These are phyloP conservation scores for Penicillium sp. DNA, from an alignment of 2,329 filamentous ascomycete species.

Conservation along the genomic window DNA sequence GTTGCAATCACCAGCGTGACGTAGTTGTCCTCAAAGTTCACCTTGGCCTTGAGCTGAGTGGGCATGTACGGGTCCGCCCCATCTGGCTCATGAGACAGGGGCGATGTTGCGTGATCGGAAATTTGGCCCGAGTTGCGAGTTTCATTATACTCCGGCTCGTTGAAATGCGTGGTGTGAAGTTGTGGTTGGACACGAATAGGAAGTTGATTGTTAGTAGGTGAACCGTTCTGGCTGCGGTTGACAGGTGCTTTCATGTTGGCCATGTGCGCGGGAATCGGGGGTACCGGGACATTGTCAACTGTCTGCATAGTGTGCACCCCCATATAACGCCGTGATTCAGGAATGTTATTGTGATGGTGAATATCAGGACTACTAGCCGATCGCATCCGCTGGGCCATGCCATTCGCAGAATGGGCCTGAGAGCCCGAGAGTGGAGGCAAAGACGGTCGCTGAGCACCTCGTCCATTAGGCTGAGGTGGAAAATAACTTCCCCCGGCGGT, in stretches of 20 bases:
- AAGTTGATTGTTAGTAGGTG: slow-evolving; percentile 66
- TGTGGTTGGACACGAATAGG: slow-evolving; percentile 59
- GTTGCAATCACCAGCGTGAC: slow-evolving; percentile 94
- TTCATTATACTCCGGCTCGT: slow-evolving; percentile 42
- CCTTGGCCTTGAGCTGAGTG: slow-evolving; percentile 92
- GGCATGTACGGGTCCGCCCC: slow-evolving; percentile 48
- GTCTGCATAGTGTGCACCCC: slow-evolving; percentile 57
- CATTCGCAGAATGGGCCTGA: slow-evolving; percentile 53
- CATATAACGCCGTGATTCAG: slow-evolving; percentile 47
- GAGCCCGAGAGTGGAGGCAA: slow-evolving; percentile 66
- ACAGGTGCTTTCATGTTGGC: slow-evolving; percentile 60
- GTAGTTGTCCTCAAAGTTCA: slow-evolving; percentile 88
- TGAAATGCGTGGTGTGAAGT: slow-evolving; percentile 37
- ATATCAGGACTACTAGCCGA: slow-evolving; percentile 97
- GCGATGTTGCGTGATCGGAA: slow-evolving; percentile 35
- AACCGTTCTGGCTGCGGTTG: slow-evolving; percentile 76
- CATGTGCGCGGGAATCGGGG: slow-evolving; percentile 71
- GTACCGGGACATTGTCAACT: slow-evolving; percentile 64
- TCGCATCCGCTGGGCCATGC: slow-evolving; percentile 67
- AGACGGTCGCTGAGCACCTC: slow-evolving; percentile 66
- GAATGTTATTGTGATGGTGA: slow-evolving; percentile 58
- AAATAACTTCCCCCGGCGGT: slow-evolving; percentile 60
- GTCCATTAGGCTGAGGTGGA: slow-evolving; percentile 61
- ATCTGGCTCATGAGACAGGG: slow-evolving; percentile 36
- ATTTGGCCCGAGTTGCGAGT: slow-evolving; percentile 27